phyloP scores from a whole-genome alignment of 441 rosid species.

The Brassica hybrid region DNA sequence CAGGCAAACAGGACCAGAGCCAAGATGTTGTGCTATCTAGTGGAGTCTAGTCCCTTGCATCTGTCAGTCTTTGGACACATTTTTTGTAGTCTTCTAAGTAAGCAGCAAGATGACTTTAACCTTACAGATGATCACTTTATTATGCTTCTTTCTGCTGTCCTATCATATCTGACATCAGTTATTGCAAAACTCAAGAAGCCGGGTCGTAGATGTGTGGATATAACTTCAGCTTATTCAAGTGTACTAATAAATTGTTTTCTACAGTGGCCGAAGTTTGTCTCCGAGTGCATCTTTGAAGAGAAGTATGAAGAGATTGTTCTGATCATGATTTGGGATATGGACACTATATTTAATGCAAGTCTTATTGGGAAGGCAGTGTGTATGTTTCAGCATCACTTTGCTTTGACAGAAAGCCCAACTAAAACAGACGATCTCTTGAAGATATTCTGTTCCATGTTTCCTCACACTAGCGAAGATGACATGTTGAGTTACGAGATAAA shows the following conservation, averaged over 20 bases:
- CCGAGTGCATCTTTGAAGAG: conserved; percentile 63
- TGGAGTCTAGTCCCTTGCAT: conserved; percentile 79
- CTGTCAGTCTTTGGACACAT: conserved; percentile 66
- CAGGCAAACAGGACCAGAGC: conserved; percentile 60
- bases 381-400: conserved; percentile 66
- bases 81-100: conserved; percentile 47
- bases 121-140: conserved; percentile 65
- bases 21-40: conserved; percentile 60
- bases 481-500: conserved; percentile 62
- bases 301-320: conserved; percentile 53
- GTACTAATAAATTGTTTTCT: conserved; percentile 59
- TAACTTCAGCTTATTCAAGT: conserved; percentile 65
- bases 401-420: conserved; percentile 52
- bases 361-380: conserved; percentile 74
- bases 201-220: conserved; percentile 41
- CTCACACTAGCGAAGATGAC: conserved; percentile 47
- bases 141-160: conserved; percentile 75
- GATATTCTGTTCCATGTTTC: conserved; percentile 59
- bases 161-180: conserved; percentile 58
- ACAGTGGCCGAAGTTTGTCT: conserved; percentile 69
- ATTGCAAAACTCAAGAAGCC: conserved; percentile 56
- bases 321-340: conserved; percentile 58
- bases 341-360: conserved; percentile 61
- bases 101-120: conserved; percentile 39
- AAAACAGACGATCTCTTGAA: conserved; percentile 54